Conservation (phyloP, 257 asterid genomes). For the Solanum lignicaule region DNA sequence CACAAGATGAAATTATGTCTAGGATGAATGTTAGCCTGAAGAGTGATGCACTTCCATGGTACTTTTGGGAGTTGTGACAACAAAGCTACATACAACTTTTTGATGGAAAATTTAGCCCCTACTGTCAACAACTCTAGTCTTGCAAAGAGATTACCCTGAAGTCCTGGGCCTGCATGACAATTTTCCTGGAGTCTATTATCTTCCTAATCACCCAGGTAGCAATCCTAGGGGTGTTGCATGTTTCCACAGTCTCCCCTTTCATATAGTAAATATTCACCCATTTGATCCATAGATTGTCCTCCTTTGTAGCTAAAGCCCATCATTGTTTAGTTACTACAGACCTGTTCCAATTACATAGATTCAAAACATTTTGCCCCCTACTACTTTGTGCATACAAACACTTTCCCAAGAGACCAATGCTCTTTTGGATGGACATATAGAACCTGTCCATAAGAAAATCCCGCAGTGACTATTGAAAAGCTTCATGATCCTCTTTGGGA, state of each 20-base stretch:
- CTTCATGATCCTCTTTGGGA: not conserved
- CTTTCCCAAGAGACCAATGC: not conserved
- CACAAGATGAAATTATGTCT: not conserved
- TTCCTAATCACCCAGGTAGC: not conserved
- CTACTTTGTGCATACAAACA: not conserved
- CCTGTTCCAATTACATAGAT: not conserved
- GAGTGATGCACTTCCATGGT: not conserved
- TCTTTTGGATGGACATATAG: not conserved
- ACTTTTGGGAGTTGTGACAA: not conserved
- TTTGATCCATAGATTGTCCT: not conserved
- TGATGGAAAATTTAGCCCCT: not conserved
- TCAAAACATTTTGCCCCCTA: not conserved
- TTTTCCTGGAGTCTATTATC: not conserved
- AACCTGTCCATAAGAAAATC: not conserved
- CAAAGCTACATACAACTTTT: not conserved
- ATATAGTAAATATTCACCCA: not conserved
- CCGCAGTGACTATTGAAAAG: not conserved
- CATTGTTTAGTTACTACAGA: not conserved
- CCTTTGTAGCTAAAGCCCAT: not conserved
- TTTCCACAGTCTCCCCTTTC: not conserved
- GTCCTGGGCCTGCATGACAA: not conserved
- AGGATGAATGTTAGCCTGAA: not conserved
- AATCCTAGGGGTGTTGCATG: not conserved
- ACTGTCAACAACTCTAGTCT: not conserved
- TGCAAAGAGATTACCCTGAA: not conserved